Evolutionary conservation across 1,284 basidiomycete species (phyloP).

Genomic region (Ustilago trichophora): DNA sequence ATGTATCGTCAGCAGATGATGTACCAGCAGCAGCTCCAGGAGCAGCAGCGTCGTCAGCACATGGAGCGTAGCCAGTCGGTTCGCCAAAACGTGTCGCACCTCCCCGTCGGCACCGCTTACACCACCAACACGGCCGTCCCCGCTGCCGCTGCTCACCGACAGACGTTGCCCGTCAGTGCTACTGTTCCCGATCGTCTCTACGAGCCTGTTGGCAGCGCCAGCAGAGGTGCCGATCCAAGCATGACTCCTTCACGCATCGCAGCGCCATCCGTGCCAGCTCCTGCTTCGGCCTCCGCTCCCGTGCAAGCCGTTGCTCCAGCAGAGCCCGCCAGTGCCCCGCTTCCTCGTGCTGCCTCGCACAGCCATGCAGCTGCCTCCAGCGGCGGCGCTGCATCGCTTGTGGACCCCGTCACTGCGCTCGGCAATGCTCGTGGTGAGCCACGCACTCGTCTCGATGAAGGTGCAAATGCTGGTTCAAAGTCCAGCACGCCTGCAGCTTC

Average conservation of each 20-base stretch:
- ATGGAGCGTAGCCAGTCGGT: constrained; percentile 50
- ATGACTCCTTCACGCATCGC: not conserved
- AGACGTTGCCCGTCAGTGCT: constrained; percentile 42
- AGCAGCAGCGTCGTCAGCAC: constrained; percentile 55
- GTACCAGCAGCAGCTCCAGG: constrained; percentile 61
- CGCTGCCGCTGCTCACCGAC: constrained; percentile 32
- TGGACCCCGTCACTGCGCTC: constrained; percentile 39
- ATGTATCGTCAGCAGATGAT: constrained; percentile 65
- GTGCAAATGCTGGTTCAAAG: too few species aligned
- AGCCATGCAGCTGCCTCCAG: constrained; percentile 5
- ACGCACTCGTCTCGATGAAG: constrained; percentile 42
- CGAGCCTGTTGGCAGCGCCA: constrained; percentile 33
- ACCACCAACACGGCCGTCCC: constrained; percentile 38
- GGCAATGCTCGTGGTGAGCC: constrained; percentile 52
- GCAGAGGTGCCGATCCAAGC: constrained; percentile 4
- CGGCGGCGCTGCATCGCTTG: too few species aligned
- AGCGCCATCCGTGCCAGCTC: not conserved
- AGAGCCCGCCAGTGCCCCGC: constrained; percentile 3
- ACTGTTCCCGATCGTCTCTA: constrained; percentile 43
- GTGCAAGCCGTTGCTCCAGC: too few species aligned
- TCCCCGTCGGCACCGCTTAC: constrained; percentile 44
- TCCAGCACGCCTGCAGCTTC: not conserved
- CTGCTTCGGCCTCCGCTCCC: constrained; percentile 7
- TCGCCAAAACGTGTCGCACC: constrained; percentile 30
- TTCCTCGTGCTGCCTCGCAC: constrained; percentile 18